Conservation (phyloP, 768 basidiomycete species). For the Pulveroboletus sp. region DNA sequence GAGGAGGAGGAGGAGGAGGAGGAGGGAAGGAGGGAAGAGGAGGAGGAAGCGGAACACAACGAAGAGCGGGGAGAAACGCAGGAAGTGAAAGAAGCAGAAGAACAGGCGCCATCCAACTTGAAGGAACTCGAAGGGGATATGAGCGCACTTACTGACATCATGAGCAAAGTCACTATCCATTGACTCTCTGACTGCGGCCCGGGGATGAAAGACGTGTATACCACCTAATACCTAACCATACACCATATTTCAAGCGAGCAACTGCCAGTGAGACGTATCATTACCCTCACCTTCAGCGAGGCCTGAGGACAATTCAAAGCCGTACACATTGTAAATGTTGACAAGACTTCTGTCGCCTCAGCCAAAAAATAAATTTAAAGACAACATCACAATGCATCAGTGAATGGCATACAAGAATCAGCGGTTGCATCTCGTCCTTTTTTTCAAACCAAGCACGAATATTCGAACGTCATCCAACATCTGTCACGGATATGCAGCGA, state of each 20-base stretch:
- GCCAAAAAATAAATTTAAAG: neutral
- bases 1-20: slow-evolving; percentile 73
- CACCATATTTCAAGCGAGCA: too few relatives aligned
- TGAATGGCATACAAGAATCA: neutral
- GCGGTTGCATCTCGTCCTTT: neutral
- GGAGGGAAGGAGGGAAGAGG: slow-evolving; percentile 50
- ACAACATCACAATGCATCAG: neutral
- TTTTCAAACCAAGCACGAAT: slow-evolving; percentile 13
- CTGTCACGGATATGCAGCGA: slow-evolving; percentile 29
- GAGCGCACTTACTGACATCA: slow-evolving; percentile 61
- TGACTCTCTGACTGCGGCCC: too few relatives aligned
- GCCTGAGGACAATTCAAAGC: neutral
- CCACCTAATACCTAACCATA: slow-evolving; percentile 16
- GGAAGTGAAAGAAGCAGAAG: slow-evolving; percentile 23
- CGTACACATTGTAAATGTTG: neutral
- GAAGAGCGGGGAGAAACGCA: slow-evolving; percentile 33
- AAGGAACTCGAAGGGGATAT: slow-evolving; percentile 36
- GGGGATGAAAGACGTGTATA: slow-evolving; percentile 20
- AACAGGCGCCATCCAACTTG: slow-evolving; percentile 20
- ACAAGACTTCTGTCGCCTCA: neutral
- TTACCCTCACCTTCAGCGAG: neutral
- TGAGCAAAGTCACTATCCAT: slow-evolving; percentile 61
- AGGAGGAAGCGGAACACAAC: too few relatives aligned
- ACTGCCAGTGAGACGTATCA: too few relatives aligned
- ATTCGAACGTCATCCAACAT: slow-evolving; percentile 9